Percentiles rank a stretch among this genome's conserved stretches.
Evolutionary conservation across 805 yeast species (phyloP).

Genomic region (Candida maris): DNA sequence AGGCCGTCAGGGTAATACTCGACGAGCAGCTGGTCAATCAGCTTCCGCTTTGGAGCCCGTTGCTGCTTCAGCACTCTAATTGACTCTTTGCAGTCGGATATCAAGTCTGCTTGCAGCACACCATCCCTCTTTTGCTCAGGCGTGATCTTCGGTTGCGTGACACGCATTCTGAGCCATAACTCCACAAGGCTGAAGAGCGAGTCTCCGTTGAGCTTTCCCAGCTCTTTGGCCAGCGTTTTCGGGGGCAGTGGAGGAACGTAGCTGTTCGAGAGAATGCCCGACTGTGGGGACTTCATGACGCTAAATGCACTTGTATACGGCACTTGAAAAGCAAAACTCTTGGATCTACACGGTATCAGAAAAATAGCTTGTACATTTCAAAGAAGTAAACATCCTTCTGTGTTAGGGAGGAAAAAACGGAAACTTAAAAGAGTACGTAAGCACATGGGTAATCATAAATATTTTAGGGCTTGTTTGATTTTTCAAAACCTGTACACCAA

Average conservation of each 20-base stretch:
- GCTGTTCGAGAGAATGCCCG: conserved; percentile 33
- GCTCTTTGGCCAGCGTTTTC: conserved; percentile 20
- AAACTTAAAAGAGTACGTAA: background rate
- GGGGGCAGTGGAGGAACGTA: conserved; percentile 31
- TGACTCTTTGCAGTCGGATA: conserved; percentile 14
- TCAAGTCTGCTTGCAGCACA: conserved; percentile 15
- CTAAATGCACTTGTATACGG: conserved; percentile 3
- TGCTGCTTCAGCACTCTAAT: conserved; percentile 9
- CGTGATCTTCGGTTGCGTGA: conserved; percentile 27
- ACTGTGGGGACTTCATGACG: conserved; percentile 1
- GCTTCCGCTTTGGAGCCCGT: conserved; percentile 26
- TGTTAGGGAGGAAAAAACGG: too few relatives aligned
- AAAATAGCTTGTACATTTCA: too few relatives aligned
- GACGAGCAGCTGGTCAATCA: conserved; percentile 43
- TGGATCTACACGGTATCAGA: too few relatives aligned
- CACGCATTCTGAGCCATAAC: conserved; percentile 31
- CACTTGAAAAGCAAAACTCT: background rate
- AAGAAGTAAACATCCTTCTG: too few relatives aligned
- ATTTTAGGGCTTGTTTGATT: background rate
- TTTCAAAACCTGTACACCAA: background rate
- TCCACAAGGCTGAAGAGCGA: conserved; percentile 30
- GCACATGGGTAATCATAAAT: background rate
- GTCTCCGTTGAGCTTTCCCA: conserved; percentile 25
- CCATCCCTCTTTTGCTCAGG: conserved; percentile 19
- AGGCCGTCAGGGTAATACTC: conserved; percentile 56